A percentile compares a stretch with the other conserved stretches of the same genome.
These are phyloP conservation scores for Oldenlandia corymbosa DNA, from an alignment of 257 asterid species.

Conservation along the genomic window DNA sequence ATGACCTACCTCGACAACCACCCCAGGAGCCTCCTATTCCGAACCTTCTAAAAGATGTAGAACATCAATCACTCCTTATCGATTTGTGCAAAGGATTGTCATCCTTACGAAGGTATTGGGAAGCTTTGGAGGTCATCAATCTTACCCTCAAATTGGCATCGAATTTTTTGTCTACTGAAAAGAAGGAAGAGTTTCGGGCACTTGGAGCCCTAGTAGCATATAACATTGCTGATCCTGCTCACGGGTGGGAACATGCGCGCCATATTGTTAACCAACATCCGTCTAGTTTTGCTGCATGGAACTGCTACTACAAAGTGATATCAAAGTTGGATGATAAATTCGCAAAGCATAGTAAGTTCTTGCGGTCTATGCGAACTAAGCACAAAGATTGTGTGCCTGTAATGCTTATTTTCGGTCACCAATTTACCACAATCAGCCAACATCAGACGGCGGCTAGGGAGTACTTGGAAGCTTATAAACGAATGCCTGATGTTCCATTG, in stretches of 20 bases:
- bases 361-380: slow-evolving; percentile 49
- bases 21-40: slow-evolving; percentile 66
- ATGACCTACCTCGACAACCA: slow-evolving; percentile 56
- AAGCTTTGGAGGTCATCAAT: slow-evolving; percentile 63
- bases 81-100: slow-evolving; percentile 75
- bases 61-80: slow-evolving; percentile 50
- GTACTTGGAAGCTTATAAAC: slow-evolving; percentile 66
- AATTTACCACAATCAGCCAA: slow-evolving; percentile 69
- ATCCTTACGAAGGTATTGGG: slow-evolving; percentile 62
- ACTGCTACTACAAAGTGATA: slow-evolving; percentile 73
- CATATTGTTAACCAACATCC: slow-evolving; percentile 59
- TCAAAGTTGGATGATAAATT: slow-evolving; percentile 40
- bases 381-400: slow-evolving; percentile 68
- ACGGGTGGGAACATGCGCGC: slow-evolving; percentile 65
- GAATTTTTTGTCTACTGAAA: slow-evolving; percentile 43
- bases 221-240: slow-evolving; percentile 59
- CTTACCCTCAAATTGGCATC: slow-evolving; percentile 57
- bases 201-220: slow-evolving; percentile 77
- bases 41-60: slow-evolving; percentile 60
- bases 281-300: slow-evolving; percentile 82
- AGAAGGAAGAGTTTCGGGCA: slow-evolving; percentile 58
- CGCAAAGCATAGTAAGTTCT: slow-evolving; percentile 55
- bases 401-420: slow-evolving; percentile 64
- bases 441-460: slow-evolving; percentile 81
- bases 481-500: slow-evolving; percentile 68